Evolutionary conservation across 257 asterid species (phyloP), one percentile per base, ranked within the genome.

Genomic region (Handroanthus guayacan): DNA sequence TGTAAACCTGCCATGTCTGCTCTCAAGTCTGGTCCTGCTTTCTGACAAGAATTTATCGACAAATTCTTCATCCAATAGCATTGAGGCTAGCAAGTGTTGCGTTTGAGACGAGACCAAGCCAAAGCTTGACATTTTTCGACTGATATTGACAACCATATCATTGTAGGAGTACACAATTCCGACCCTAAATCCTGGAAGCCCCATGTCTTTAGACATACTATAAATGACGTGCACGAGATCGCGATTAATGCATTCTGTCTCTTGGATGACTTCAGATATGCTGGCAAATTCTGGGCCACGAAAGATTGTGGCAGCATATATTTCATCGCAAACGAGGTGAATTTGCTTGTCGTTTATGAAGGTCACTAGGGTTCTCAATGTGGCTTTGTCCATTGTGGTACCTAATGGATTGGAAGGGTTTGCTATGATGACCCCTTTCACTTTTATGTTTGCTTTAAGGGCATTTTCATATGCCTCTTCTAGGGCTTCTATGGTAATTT

Each of bases 381-480:
- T 54, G 34, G 61, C 34, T 31, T 7, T 54, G 17, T 54, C 61
- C 61, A 54, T 54, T 25, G 6, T 54, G 61, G 61, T 54, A 31
- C 61, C 61, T 16, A 54, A 16, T 18, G 61, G 61, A 31, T 54
- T 54, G 61, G 61, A 54, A 54, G 61, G 61, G 25, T 54, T 54
- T 18, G 61, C 61, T 5, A 54, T 18, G 17, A 54, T 54, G 9
- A 54, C 9, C 9, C 61, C 61, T 54, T 54, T 54, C 31, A 54
- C 31, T 13, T 54, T 54, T 7, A 54, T n/a, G 25, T 54, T 54
- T 25, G 61, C 61, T 54, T 54, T 16, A 9, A 54, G 31, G 31
- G 61, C 61, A 54, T 54, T 54, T 54, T 54, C 61, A 54, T 54
- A 54, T 54, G 61, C 61, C 34, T 54, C 61, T 16, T n/a, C 61